phyloP scores from a whole-genome alignment of 2,329 filamentous ascomycete genomes.

The Dothideomycetes sp. region DNA sequence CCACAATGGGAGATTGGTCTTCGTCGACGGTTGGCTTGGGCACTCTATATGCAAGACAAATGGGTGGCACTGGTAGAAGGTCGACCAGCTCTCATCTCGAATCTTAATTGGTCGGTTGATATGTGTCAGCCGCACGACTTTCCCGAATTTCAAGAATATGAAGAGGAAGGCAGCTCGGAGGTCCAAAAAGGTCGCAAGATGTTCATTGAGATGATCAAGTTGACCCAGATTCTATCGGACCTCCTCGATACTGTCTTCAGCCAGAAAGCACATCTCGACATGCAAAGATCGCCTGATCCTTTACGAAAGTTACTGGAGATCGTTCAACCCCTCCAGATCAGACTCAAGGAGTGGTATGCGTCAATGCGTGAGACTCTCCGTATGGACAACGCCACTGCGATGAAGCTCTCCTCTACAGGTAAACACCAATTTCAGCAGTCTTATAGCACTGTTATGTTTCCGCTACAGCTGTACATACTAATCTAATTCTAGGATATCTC shows the following conservation, averaged over 20 bases:
- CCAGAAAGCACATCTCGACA: constrained; percentile 11
- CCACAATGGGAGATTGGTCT: constrained; percentile 19
- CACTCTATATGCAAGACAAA: constrained; percentile 19
- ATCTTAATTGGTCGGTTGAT: constrained; percentile 17
- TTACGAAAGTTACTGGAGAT: constrained; percentile 12
- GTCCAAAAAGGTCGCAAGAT: constrained; percentile 17
- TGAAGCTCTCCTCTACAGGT: constrained; percentile 23
- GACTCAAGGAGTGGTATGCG: constrained; percentile 16
- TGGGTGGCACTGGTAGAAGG: constrained; percentile 18
- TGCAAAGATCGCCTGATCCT: constrained; percentile 11
- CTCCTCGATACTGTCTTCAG: constrained; percentile 15
- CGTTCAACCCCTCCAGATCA: constrained; percentile 17
- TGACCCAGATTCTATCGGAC: constrained; percentile 15
- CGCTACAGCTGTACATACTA: no score
- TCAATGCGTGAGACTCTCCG: constrained; percentile 15
- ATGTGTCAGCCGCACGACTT: constrained; percentile 15
- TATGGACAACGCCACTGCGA: constrained; percentile 16
- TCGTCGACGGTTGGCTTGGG: constrained; percentile 19
- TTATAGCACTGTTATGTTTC: not conserved
- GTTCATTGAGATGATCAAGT: constrained; percentile 19
- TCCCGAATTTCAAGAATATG: constrained; percentile 19
- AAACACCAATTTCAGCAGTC: constrained; percentile 7
- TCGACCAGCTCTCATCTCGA: constrained; percentile 15
- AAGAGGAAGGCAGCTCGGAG: constrained; percentile 19
- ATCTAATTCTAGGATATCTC: constrained; percentile 26